Percentiles rank a stretch among this genome's conserved stretches.
Evolutionary conservation across 2,329 filamentous ascomycete species (phyloP).

Genomic region (Simplicillium aogashimaense): DNA sequence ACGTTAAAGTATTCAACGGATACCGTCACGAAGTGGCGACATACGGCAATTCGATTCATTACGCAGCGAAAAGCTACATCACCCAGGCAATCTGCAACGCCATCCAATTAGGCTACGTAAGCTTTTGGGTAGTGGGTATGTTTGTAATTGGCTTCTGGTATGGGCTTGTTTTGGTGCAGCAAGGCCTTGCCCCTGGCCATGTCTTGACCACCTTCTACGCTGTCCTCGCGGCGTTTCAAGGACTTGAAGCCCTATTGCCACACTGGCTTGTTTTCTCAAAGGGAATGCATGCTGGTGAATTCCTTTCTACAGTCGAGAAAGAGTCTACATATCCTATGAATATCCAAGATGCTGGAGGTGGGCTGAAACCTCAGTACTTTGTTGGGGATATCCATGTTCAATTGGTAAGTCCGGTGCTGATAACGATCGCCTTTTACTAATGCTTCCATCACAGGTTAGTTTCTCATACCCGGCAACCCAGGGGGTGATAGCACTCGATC

Average conservation of each 20-base stretch:
- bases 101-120: constrained; percentile 61
- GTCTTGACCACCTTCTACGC: constrained; percentile 82
- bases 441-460: constrained; percentile 43
- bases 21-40: constrained; percentile 57
- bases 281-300: constrained; percentile 63
- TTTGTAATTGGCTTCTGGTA: constrained; percentile 92
- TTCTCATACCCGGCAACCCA: constrained; percentile 74
- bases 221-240: constrained; percentile 65
- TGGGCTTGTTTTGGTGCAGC: constrained; percentile 58
- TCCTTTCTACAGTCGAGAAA: constrained; percentile 39
- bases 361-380: constrained; percentile 31
- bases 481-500: constrained; percentile 45
- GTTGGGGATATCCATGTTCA: constrained; percentile 59
- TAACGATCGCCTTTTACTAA: constrained; percentile 8
- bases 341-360: constrained; percentile 3
- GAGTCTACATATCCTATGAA: constrained; percentile 9
- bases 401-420: constrained; percentile 37
- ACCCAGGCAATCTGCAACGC: constrained; percentile 60
- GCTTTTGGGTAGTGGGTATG: constrained; percentile 64
- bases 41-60: constrained; percentile 48
- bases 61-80: constrained; percentile 53
- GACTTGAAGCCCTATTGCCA: constrained; percentile 63
- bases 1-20: constrained; percentile 79
- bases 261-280: constrained; percentile 71
- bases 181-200: constrained; percentile 51